These are phyloP conservation scores for Laetiporus sulphureus DNA, from an alignment of 1,284 basidiomycete species.

Conservation along the genomic window DNA sequence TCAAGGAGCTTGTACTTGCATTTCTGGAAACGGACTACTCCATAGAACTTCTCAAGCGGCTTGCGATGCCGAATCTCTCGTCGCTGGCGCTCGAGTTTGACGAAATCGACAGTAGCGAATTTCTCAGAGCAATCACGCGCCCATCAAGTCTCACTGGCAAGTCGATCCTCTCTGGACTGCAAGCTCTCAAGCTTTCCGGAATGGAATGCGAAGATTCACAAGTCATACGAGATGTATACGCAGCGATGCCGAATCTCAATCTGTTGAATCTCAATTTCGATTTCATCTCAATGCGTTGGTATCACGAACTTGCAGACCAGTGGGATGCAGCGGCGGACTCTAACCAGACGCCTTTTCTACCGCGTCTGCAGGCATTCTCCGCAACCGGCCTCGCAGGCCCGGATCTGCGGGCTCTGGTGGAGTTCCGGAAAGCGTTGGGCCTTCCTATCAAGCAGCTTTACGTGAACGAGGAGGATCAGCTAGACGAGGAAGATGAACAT, in stretches of 20 bases:
- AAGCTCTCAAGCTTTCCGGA: conserved; percentile 37
- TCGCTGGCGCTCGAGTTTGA: conserved; percentile 43
- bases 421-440: conserved; percentile 33
- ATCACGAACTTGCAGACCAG: conserved; percentile 28
- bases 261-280: conserved; percentile 41
- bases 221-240: conserved; percentile 31
- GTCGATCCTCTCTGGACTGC: conserved; percentile 29
- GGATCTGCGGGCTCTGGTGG: conserved; percentile 38
- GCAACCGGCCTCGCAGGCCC: conserved; percentile 36
- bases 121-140: conserved; percentile 35
- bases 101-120: conserved; percentile 41
- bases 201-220: conserved; percentile 34
- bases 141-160: conserved; percentile 15
- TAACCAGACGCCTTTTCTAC: conserved; percentile 17
- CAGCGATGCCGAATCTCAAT: conserved; percentile 28
- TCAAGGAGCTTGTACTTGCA: conserved; percentile 41
- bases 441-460: conserved; percentile 37
- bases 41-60: conserved; percentile 33
- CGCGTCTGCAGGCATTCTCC: conserved; percentile 37
- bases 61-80: conserved; percentile 39
- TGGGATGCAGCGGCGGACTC: neutral
- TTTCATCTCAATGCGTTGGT: conserved; percentile 29
- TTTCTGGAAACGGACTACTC: conserved; percentile 47
- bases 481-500: conserved; percentile 13
- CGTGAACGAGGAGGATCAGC: conserved; percentile 27